phyloP scores from a whole-genome alignment of 1,139 yeast species.

The Magnusiomyces paraingens region DNA sequence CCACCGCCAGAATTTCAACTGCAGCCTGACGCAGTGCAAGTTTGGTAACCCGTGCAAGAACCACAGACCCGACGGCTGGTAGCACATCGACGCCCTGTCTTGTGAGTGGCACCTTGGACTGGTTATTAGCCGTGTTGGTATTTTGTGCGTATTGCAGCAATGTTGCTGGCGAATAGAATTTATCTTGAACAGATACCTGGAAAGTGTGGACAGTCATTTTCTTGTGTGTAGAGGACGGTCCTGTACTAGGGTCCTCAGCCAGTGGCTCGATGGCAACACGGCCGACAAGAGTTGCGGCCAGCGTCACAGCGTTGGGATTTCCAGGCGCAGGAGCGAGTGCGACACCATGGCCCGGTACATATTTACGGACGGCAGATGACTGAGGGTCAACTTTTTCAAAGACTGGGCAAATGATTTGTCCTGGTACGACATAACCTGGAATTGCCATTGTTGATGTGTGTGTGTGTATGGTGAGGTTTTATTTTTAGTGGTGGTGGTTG shows the following conservation, averaged over 20 bases:
- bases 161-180: conserved; percentile 22
- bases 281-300: conserved; percentile 69
- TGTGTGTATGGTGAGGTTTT: too few species aligned
- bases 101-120: conserved; percentile 14
- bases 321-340: conserved; percentile 20
- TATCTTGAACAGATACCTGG: conserved; percentile 35
- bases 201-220: conserved; percentile 11
- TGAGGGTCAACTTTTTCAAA: conserved; percentile 28
- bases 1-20: conserved; percentile 79
- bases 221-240: conserved; percentile 7
- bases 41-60: conserved; percentile 67
- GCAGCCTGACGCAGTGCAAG: conserved; percentile 65
- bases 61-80: conserved; percentile 82
- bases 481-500: too few species aligned
- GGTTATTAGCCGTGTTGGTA: conserved; percentile 10
- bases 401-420: conserved; percentile 55
- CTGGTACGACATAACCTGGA: conserved; percentile 59
- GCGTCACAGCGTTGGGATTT: conserved; percentile 31
- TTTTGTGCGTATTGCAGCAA: conserved; percentile 23
- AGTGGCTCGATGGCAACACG: conserved; percentile 31
- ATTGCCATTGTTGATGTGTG: conserved; percentile 26
- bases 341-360: conserved; percentile 34
- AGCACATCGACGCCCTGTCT: conserved; percentile 36
- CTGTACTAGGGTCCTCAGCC: not conserved
- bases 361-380: not conserved